Conservation (phyloP, 352 stramenopile genomes). For the Phytophthora meadii region DNA sequence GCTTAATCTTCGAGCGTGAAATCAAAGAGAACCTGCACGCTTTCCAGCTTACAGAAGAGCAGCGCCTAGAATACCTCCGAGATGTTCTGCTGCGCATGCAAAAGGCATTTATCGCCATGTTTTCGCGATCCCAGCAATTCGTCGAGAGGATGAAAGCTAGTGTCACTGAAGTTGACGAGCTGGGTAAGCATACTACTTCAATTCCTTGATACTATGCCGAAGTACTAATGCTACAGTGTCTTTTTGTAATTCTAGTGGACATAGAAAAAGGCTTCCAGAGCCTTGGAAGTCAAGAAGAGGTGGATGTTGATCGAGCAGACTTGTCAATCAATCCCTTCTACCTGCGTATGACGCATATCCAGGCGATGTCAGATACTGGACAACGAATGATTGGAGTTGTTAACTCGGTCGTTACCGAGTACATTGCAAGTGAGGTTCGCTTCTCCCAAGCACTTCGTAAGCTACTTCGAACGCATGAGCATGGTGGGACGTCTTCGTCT, state of each 20-base stretch:
- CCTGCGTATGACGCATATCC: conserved; percentile 69
- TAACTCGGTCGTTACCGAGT: conserved; percentile 54
- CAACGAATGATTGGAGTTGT: conserved; percentile 66
- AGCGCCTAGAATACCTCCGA: conserved; percentile 82
- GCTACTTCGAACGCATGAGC: conserved; percentile 62
- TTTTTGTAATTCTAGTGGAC: conserved; percentile 48
- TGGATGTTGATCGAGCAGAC: conserved; percentile 55
- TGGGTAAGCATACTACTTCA: conserved; percentile 50
- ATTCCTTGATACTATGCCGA: not conserved
- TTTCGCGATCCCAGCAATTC: conserved; percentile 50
- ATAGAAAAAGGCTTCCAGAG: conserved; percentile 79
- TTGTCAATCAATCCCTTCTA: conserved; percentile 69
- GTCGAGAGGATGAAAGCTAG: conserved; percentile 62
- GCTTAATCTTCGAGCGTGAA: conserved; percentile 68
- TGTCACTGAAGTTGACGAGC: conserved; percentile 63
- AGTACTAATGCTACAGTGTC: not conserved
- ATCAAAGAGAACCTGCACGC: conserved; percentile 81
- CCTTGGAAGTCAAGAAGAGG: conserved; percentile 51
- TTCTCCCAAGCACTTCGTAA: conserved; percentile 64
- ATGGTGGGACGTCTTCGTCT: conserved; percentile 22
- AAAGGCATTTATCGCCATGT: conserved; percentile 58
- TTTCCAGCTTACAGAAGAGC: conserved; percentile 87
- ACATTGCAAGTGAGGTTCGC: conserved; percentile 64
- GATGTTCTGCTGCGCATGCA: conserved; percentile 76
- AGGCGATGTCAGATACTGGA: conserved; percentile 72